Conservation (phyloP, 768 basidiomycete genomes). For the Leccinum rimulosum region DNA sequence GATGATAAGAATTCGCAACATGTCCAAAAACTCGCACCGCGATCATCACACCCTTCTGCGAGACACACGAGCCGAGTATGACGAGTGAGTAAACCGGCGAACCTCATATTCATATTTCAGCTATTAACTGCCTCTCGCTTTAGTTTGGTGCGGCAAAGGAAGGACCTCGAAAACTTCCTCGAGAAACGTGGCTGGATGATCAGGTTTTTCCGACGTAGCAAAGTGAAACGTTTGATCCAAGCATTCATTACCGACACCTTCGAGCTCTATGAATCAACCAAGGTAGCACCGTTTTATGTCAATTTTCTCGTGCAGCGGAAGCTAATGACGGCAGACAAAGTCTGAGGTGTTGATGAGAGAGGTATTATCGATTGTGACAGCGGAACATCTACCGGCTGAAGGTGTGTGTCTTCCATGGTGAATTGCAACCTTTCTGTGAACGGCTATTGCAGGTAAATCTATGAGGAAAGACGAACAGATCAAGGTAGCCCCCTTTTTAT, state of each 20-base stretch:
- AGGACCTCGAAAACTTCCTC: neutral
- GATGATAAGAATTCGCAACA: neutral
- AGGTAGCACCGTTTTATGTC: too few relatives aligned
- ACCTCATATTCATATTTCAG: neutral
- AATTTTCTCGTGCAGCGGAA: too few relatives aligned
- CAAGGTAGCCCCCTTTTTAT: neutral
- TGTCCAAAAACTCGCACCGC: neutral
- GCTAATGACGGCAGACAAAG: too few relatives aligned
- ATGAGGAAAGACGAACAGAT: too few relatives aligned
- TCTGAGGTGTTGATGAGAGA: too few relatives aligned
- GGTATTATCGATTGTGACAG: too few relatives aligned
- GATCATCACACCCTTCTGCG: neutral
- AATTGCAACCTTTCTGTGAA: too few relatives aligned
- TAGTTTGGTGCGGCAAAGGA: neutral
- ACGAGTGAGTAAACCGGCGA: neutral
- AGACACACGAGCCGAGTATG: neutral
- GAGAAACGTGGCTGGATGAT: neutral
- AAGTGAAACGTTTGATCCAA: neutral
- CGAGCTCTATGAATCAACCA: constrained; percentile 1
- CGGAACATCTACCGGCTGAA: too few relatives aligned
- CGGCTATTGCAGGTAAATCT: too few relatives aligned
- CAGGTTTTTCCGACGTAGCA: neutral
- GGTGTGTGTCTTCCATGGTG: too few relatives aligned
- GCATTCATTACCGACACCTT: neutral
- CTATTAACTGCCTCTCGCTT: neutral